phyloP scores from a whole-genome alignment of 805 yeast genomes.

The Lipomyces japonicus region DNA sequence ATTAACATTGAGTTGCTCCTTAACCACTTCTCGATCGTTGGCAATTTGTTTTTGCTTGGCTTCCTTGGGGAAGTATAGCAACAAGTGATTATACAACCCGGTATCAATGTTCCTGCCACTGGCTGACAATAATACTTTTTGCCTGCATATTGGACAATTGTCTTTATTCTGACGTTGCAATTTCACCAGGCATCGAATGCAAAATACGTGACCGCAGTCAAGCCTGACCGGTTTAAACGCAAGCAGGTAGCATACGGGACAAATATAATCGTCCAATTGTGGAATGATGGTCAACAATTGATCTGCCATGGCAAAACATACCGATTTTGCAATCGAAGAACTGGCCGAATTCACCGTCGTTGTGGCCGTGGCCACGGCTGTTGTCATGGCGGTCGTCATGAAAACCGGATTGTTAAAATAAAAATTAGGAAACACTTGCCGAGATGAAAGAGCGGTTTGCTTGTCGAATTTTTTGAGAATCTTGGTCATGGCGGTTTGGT shows the following conservation, averaged over 20 bases:
- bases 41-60: conserved; percentile 58
- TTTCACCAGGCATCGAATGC: conserved; percentile 68
- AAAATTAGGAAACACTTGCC: conserved; percentile 45
- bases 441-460: conserved; percentile 52
- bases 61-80: conserved; percentile 62
- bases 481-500: conserved; percentile 60
- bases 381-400: not conserved
- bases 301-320: conserved; percentile 51
- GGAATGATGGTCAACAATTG: conserved; percentile 58
- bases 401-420: conserved; percentile 5
- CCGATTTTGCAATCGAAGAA: conserved; percentile 47
- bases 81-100: conserved; percentile 51
- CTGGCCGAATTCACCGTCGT: not conserved
- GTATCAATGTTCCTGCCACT: conserved; percentile 58
- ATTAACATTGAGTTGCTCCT: conserved; percentile 38
- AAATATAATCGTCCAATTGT: conserved; percentile 69
- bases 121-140: conserved; percentile 52
- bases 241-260: conserved; percentile 67
- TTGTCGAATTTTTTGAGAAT: conserved; percentile 75
- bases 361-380: not conserved
- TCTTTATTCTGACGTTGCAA: conserved; percentile 56
- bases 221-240: conserved; percentile 70
- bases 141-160: conserved; percentile 65
- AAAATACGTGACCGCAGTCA: conserved; percentile 63
- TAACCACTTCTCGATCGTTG: conserved; percentile 48